Conservation (phyloP, 345 rosid genomes). For the Anastatica hierochuntica region DNA sequence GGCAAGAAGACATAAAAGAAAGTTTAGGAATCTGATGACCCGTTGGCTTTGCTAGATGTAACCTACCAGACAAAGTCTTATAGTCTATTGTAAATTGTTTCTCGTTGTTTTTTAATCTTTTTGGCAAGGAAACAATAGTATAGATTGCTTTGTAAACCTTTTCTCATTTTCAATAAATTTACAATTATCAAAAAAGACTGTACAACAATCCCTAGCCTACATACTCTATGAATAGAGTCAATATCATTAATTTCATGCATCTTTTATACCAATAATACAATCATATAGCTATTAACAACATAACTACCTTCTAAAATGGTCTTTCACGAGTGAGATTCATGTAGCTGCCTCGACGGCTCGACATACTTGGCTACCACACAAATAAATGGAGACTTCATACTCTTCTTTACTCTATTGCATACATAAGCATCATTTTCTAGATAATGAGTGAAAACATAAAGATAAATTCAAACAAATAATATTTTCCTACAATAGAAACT, state of each 20-base stretch:
- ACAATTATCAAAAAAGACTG: no score
- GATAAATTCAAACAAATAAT: constrained; percentile 3
- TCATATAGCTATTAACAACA: constrained; percentile 2
- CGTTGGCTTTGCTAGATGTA: no score
- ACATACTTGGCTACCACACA: constrained; percentile 99
- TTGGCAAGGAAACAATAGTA: no score
- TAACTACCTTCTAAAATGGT: constrained; percentile 80
- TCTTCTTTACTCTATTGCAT: constrained; percentile 91
- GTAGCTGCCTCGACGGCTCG: constrained; percentile 99
- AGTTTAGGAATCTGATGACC: no score
- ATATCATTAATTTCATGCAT: constrained; percentile 4
- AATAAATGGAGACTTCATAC: constrained; percentile 97
- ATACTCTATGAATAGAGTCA: background rate
- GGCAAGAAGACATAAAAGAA: no score
- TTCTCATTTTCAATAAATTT: no score
- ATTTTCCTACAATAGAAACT: constrained; percentile 1
- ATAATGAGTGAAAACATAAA: constrained; percentile 9
- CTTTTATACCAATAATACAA: constrained; percentile 8
- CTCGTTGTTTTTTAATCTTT: no score
- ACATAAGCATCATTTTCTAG: constrained; percentile 17
- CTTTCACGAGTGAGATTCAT: constrained; percentile 98
- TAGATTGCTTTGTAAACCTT: no score
- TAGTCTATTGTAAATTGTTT: no score
- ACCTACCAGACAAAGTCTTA: no score
- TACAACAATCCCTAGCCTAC: background rate